phyloP scores from a whole-genome alignment of 805 yeast genomes.

The Wickerhamomyces kurtzmanii region DNA sequence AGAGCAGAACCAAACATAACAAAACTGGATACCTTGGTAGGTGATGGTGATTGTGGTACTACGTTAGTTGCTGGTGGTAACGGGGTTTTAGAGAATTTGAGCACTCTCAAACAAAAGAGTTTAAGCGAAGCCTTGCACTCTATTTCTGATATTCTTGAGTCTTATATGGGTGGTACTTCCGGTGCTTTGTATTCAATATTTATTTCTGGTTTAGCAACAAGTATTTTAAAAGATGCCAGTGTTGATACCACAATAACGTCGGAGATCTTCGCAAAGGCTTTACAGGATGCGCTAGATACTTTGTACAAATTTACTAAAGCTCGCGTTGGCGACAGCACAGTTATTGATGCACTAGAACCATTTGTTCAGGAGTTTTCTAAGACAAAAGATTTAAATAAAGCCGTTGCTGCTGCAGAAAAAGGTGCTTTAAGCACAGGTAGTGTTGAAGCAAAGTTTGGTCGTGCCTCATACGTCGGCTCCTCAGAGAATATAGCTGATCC shows the following conservation, averaged over 20 bases:
- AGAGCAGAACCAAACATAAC: constrained; percentile 79
- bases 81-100: constrained; percentile 50
- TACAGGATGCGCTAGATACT: constrained; percentile 54
- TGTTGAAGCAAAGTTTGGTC: constrained; percentile 79
- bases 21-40: constrained; percentile 77
- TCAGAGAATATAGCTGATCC: constrained; percentile 70
- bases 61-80: constrained; percentile 78
- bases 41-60: constrained; percentile 97
- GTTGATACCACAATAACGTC: constrained; percentile 19
- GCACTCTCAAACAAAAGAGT: constrained; percentile 26
- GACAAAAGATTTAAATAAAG: constrained; percentile 43
- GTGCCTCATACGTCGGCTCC: constrained; percentile 84
- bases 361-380: constrained; percentile 55
- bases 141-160: constrained; percentile 77
- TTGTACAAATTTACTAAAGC: constrained; percentile 84
- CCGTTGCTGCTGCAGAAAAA: constrained; percentile 57
- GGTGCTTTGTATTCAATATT: constrained; percentile 89
- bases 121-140: constrained; percentile 51
- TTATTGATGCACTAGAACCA: constrained; percentile 84
- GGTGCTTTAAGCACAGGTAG: constrained; percentile 74
- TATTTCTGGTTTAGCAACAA: constrained; percentile 64
- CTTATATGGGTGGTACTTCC: constrained; percentile 95
- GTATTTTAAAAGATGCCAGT: constrained; percentile 23
- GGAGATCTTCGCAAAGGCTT: constrained; percentile 33
- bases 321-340: constrained; percentile 78